These are phyloP conservation scores for Platismatia glauca DNA, from an alignment of 495 filamentous ascomycete species.

Conservation along the genomic window DNA sequence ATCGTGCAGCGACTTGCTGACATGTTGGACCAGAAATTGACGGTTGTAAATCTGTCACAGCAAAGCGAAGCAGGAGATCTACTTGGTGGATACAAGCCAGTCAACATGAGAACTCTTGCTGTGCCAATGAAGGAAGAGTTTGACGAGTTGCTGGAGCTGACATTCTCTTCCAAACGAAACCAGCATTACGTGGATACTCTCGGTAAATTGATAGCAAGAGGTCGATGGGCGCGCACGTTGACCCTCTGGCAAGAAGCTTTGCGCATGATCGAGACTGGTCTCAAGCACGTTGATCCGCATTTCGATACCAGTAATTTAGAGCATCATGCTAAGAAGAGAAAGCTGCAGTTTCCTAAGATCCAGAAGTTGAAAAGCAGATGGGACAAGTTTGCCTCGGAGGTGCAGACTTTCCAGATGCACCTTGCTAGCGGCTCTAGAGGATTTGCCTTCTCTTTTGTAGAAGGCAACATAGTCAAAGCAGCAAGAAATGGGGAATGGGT, in stretches of 20 bases:
- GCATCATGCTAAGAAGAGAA: slow-evolving; percentile 73
- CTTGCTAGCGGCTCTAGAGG: slow-evolving; percentile 66
- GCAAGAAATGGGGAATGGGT: slow-evolving; percentile 95
- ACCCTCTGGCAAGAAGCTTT: slow-evolving; percentile 83
- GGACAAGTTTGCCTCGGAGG: slow-evolving; percentile 64
- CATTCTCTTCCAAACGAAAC: slow-evolving; percentile 80
- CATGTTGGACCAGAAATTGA: slow-evolving; percentile 69
- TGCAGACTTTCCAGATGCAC: slow-evolving; percentile 76
- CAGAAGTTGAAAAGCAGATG: slow-evolving; percentile 63
- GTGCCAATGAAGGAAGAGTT: slow-evolving; percentile 91
- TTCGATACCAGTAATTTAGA: slow-evolving; percentile 23
- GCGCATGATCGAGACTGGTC: slow-evolving; percentile 68
- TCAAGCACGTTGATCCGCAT: slow-evolving; percentile 31
- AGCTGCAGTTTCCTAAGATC: slow-evolving; percentile 59
- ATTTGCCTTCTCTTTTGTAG: slow-evolving; percentile 91
- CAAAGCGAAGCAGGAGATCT: slow-evolving; percentile 93
- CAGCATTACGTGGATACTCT: slow-evolving; percentile 73
- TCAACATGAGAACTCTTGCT: slow-evolving; percentile 78
- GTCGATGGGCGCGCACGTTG: slow-evolving; percentile 75
- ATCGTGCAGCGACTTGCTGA: slow-evolving; percentile 87
- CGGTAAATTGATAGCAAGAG: slow-evolving; percentile 65
- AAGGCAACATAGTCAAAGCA: slow-evolving; percentile 89
- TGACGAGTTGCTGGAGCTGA: slow-evolving; percentile 74
- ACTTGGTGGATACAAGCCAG: slow-evolving; percentile 90
- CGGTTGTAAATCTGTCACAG: slow-evolving; percentile 89